A percentile compares a stretch with the other conserved stretches of the same genome.
These are phyloP conservation scores for Mytilinidion resinicola DNA, from an alignment of 495 filamentous ascomycete genomes.

Conservation along the genomic window DNA sequence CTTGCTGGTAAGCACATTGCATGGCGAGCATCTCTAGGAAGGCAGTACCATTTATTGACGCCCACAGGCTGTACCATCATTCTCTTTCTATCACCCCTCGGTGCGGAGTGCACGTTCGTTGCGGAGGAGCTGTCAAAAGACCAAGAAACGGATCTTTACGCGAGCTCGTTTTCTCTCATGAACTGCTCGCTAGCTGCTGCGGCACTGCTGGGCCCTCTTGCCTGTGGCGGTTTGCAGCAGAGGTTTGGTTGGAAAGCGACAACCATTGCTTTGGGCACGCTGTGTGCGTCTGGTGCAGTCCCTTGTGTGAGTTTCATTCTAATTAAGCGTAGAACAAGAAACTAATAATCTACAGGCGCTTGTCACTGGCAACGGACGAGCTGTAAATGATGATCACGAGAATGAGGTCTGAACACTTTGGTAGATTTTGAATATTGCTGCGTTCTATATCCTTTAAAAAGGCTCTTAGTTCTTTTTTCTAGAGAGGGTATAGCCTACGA, in stretches of 20 bases:
- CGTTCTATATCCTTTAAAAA: too few species aligned
- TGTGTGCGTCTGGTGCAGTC: constrained; percentile 9
- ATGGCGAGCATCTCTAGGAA: not conserved
- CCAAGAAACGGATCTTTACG: constrained; percentile 4
- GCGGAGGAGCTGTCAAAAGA: constrained; percentile 6
- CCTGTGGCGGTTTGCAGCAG: constrained; percentile 6
- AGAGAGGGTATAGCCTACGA: too few species aligned
- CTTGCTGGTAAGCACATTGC: constrained; percentile 43
- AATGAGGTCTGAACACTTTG: not conserved
- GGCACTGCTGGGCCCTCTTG: constrained; percentile 8
- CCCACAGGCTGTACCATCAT: constrained; percentile 7
- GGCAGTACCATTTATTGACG: not conserved
- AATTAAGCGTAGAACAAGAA: not conserved
- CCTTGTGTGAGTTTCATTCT: constrained; percentile 2
- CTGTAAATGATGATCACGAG: not conserved
- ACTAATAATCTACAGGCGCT: not conserved
- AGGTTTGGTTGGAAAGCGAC: constrained; percentile 9
- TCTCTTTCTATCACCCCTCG: constrained; percentile 11
- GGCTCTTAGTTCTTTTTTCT: too few species aligned
- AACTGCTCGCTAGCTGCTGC: constrained; percentile 10
- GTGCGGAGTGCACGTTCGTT: constrained; percentile 9
- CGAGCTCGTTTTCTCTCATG: constrained; percentile 15
- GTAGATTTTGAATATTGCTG: too few species aligned
- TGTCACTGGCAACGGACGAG: not conserved
- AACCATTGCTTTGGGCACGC: constrained; percentile 3